phyloP scores from a whole-genome alignment of 2,329 filamentous ascomycete species.

The Microdochium bolleyi region DNA sequence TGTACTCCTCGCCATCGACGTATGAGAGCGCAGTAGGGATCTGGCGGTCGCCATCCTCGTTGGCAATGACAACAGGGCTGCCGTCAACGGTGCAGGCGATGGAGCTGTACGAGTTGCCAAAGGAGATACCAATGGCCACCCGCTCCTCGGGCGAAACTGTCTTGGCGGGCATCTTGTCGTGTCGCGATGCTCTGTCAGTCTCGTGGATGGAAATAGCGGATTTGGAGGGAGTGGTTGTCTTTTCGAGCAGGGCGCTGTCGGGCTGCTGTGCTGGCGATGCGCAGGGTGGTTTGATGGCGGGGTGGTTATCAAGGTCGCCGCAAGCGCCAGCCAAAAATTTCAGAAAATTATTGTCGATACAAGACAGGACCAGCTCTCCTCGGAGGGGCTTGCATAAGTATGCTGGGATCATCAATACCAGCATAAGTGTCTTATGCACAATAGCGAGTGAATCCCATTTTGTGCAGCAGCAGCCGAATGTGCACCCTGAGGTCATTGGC shows the following conservation, averaged over 20 bases:
- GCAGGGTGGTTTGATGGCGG: neutral
- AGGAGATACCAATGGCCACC: constrained; percentile 86
- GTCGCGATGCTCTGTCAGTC: neutral
- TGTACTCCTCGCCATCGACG: constrained; percentile 92
- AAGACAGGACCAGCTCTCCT: neutral
- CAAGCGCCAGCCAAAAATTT: neutral
- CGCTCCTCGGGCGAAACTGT: constrained; percentile 46
- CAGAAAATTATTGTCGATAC: neutral
- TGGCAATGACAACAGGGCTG: constrained; percentile 95
- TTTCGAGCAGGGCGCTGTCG: neutral
- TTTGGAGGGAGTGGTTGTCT: neutral
- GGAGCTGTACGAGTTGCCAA: constrained; percentile 97
- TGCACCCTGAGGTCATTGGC: neutral
- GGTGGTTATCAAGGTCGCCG: neutral
- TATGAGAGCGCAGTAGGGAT: constrained; percentile 94
- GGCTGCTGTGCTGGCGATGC: neutral
- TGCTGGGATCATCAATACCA: neutral
- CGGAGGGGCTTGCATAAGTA: neutral
- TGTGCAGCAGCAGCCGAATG: neutral
- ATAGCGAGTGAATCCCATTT: too few relatives aligned
- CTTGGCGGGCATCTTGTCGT: constrained; percentile 24
- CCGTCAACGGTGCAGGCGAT: constrained; percentile 91
- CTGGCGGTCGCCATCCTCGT: constrained; percentile 98
- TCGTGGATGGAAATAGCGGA: neutral
- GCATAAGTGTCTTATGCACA: neutral